Evolutionary conservation across 2,329 filamentous ascomycete species (phyloP).

Genomic region (Arthrobotrys musiformis): DNA sequence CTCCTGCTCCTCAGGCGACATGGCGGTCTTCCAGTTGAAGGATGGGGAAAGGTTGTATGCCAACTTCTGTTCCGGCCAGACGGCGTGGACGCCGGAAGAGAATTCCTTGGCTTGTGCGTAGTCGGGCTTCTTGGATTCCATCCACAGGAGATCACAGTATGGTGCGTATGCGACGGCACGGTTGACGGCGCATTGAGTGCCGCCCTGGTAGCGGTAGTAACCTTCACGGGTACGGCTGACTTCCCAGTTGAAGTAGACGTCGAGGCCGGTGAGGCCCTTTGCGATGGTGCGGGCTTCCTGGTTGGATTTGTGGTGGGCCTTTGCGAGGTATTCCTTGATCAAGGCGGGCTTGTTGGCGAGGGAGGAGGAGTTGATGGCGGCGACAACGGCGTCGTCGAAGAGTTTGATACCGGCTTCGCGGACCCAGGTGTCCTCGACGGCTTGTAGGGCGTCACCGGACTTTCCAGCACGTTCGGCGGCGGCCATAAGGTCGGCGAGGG

Average conservation of each 20-base stretch:
- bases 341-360: conserved; percentile 76
- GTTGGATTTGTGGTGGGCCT: conserved; percentile 85
- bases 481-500: conserved; percentile 90
- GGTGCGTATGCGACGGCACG: conserved; percentile 90
- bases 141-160: conserved; percentile 97
- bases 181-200: conserved; percentile 90
- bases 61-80: conserved; percentile 96
- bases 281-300: conserved; percentile 82
- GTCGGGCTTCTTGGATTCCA: conserved; percentile 98
- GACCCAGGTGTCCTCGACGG: conserved; percentile 90
- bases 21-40: conserved; percentile 98
- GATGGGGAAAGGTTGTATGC: conserved; percentile 98
- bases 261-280: conserved; percentile 77
- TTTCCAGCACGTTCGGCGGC: conserved; percentile 85
- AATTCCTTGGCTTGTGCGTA: conserved; percentile 92
- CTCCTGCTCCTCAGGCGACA: conserved; percentile 84
- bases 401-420: conserved; percentile 81
- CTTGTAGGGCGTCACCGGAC: conserved; percentile 80
- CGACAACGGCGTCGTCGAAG: conserved; percentile 88
- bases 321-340: conserved; percentile 73
- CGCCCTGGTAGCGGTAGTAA: conserved; percentile 91
- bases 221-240: conserved; percentile 91
- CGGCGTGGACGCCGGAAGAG: conserved; percentile 89
- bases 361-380: conserved; percentile 75
- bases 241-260: conserved; percentile 96